Base-by-base conservation (phyloP, 352 stramenopile species). In the Globisporangium acanthophoron region DNA sequence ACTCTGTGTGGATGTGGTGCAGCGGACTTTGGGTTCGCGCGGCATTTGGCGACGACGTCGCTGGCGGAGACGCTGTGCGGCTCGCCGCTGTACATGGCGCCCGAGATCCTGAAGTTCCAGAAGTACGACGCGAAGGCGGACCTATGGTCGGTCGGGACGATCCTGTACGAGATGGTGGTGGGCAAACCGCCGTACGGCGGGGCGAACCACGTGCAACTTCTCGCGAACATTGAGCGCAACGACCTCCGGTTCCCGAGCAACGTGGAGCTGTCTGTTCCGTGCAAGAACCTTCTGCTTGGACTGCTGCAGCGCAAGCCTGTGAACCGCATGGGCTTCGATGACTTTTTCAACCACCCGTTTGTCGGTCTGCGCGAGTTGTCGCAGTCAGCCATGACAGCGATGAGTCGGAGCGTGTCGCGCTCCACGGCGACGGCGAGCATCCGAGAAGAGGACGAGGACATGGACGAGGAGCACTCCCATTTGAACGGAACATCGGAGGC, bases 61-160 rank as follows among this genome's bases (percentile, higher is more conserved):
- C 77, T 98, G 65, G 96, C 96, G 6, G 96, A 98, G 76, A 98
- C 94, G 7, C 81, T 98, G 39, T 98, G 94, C 63, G 96, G 96
- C 0, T 97, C 86, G 18, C 96, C 96, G 16, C 64, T 99, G 44
- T 99, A 98, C 66, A 99, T 99, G 96, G 96, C 96, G 20, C 96
- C 96, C 7, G 96, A 99, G 80, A 98, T 99, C 66, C 80, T 99
- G 58, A 80, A 85, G 65, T 88, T 90, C 51, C 74, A 97, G 55
- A 97, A 94, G 71, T 99, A 99, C 69, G 92, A 98, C 74, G 89
- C 91, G 31, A 98, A 98, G 65, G 95, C 95, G 9, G 96, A 99
- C 71, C 73, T 99, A 2, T 99, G 95, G 95, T 97, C 85, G 2
- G 93, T 98, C 3, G 96, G 96, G 37, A 95, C 90, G 8, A 97